Base-by-base conservation (phyloP, 2,329 filamentous ascomycete species). In the Clarireedia sp. region DNA sequence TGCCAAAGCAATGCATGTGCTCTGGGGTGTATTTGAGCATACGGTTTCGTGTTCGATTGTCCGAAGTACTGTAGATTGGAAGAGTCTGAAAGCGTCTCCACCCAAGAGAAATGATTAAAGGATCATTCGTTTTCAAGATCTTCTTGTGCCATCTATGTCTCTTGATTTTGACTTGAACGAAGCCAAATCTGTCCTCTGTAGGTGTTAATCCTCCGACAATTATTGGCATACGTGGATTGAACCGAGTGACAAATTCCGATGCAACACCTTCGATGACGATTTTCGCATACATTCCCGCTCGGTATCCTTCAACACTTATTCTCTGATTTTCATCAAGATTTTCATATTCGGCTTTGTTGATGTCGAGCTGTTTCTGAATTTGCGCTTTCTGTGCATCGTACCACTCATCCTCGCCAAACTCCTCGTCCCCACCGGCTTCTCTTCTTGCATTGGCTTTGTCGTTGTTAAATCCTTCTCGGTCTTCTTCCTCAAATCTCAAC, bases 21-120 rank as follows among this genome's bases (percentile, higher is more conserved):
- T 99, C 95, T 0, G 94, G 95, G 0, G 92, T 96, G 72, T 99
- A 99, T 72, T 99, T 99, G 59, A 99, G 81, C 92, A 99, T 96
- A 56, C 94, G 85, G 73, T 97, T 96, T 60, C 94, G 81, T 24
- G 89, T 95, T 64, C 94, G 83, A 59, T 89, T 95, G 71, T 97
- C 94, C 23, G 89, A 94, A 56, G 94, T 96, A 73, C 87, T 94
- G 80, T 96, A 99, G 57, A 96, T 84, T 17, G 92, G 92, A 63
- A 94, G 77, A 5, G 87, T 86, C 73, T 97, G 94, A 77, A 99
- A 99, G 58, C 94, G 82, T 50, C 94, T 81, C 94, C 94, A 99
- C 43, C 94, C 94, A 44, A 99, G 79, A 2, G 91, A 96, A 76
- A 99, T 94, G 69, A 99, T 96, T 51, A 99, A 79, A 16, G 94